phyloP scores from a whole-genome alignment of 148 eudicot species.

The Bassia scoparia region DNA sequence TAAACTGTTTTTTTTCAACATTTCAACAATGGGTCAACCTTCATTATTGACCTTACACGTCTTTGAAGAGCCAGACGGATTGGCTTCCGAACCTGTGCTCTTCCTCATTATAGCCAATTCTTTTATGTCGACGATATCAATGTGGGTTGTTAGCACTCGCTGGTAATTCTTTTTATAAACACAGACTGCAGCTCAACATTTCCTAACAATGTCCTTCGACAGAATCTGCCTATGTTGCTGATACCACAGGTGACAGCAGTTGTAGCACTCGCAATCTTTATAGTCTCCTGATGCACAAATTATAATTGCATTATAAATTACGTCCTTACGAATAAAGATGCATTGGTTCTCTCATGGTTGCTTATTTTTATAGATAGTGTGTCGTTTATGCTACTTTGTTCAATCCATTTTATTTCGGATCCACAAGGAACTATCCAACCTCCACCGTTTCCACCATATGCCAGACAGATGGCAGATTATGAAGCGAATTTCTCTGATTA shows the following conservation, averaged over 20 bases:
- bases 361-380: conserved; percentile 6
- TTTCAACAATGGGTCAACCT: no score
- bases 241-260: not conserved
- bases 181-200: not conserved
- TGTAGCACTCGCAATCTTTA: conserved; percentile 10
- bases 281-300: conserved; percentile 6
- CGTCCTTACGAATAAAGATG: conserved; percentile 20
- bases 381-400: conserved; percentile 12
- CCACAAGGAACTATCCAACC: conserved; percentile 15
- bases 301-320: conserved; percentile 12
- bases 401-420: conserved; percentile 22
- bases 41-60: no score
- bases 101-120: no score
- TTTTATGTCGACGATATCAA: no score
- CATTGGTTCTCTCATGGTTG: conserved; percentile 26
- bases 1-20: no score
- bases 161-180: not conserved
- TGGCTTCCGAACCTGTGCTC: no score
- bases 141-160: conserved; percentile 13
- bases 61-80: no score
- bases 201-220: conserved; percentile 3
- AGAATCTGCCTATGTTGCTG: conserved; percentile 15
- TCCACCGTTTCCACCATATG: conserved; percentile 7
- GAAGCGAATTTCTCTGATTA: not conserved
- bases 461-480: not conserved